Base-by-base conservation (phyloP, 2,329 filamentous ascomycete species). In the Aspergillus pseudoterreus region DNA sequence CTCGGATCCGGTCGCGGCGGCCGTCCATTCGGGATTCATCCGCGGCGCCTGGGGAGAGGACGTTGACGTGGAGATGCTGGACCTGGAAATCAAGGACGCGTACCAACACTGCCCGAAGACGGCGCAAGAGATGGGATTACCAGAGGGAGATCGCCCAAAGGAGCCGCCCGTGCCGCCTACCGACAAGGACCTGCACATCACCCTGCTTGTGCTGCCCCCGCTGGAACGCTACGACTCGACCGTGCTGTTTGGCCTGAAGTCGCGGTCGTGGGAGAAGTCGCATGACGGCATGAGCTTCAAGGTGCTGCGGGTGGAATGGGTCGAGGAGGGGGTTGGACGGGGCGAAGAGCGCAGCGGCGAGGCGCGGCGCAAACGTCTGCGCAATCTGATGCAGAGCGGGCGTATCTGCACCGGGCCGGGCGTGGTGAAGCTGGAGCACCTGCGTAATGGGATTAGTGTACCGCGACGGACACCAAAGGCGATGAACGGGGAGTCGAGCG, bases 251-350 rank as follows among this genome's bases (percentile, higher is more conserved):
- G 92, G 92, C 3, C 82, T 99, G 51, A 85, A 84, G 59, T 95
- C 89, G 58, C 84, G 91, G 24, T 83, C 87, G 53, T 96, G 91
- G 78, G 87, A 84, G 6, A 82, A 80, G 21, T 78, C 78, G 12
- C 91, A 96, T 64, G 91, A 95, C 60, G 92, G 92, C 2, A 82
- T 96, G 69, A 96, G 91, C 67, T 97, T 89, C 71, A 90, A 88
- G 79, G 82, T 99, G 44, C 79, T 85, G 55, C 83, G 84, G 47
- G 82, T 96, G 10, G 84, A 90, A 47, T 97, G 92, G 85, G 88
- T 96, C 0, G 86, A 89, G 56, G 91, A 94, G 78, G 56, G 80
- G 74, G 51, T 74, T 52, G 63, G 73, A 62, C 65, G 70, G 50
- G 69, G 76, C 59, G 65, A 77, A 71, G 66, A 78, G 65, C 61